Evolutionary conservation across 352 stramenopile species (phyloP).

Genomic region (Phytophthora parvispora): DNA sequence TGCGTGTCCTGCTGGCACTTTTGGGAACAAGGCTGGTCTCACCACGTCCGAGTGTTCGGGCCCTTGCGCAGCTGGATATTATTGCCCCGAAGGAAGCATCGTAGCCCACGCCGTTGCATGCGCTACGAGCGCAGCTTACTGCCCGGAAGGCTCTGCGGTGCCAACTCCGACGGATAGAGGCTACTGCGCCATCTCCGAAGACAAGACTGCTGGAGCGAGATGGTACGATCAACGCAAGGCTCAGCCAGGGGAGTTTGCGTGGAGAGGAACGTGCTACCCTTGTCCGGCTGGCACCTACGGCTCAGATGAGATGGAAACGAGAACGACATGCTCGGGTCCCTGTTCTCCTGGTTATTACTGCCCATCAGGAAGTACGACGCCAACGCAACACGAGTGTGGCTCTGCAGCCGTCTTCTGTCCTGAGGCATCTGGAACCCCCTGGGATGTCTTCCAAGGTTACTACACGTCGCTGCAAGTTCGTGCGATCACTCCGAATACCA

Average conservation of each 20-base stretch:
- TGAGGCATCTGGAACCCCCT: constrained; percentile 26
- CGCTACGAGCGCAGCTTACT: constrained; percentile 42
- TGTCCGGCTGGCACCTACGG: constrained; percentile 82
- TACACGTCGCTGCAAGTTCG: constrained; percentile 59
- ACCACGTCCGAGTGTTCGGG: constrained; percentile 63
- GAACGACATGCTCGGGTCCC: constrained; percentile 57
- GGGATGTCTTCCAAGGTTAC: constrained; percentile 41
- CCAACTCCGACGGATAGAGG: constrained; percentile 31
- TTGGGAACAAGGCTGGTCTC: constrained; percentile 51
- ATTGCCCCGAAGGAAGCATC: constrained; percentile 65
- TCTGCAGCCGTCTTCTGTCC: constrained; percentile 62
- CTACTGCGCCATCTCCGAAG: constrained; percentile 38
- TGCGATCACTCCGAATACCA: constrained; percentile 16
- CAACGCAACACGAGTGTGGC: constrained; percentile 61
- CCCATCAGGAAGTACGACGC: constrained; percentile 52
- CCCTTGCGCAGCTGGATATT: constrained; percentile 70
- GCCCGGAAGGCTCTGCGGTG: constrained; percentile 41
- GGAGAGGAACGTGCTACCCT: constrained; percentile 57
- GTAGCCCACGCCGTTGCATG: constrained; percentile 44
- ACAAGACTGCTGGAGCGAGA: constrained; percentile 15
- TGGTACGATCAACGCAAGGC: constrained; percentile 43
- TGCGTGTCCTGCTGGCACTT: constrained; percentile 65
- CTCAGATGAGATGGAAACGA: constrained; percentile 40
- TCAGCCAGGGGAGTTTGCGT: constrained; percentile 63
- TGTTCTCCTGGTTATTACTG: constrained; percentile 83